Conservation (phyloP, 768 basidiomycete species). For the Podaxis sp. region DNA sequence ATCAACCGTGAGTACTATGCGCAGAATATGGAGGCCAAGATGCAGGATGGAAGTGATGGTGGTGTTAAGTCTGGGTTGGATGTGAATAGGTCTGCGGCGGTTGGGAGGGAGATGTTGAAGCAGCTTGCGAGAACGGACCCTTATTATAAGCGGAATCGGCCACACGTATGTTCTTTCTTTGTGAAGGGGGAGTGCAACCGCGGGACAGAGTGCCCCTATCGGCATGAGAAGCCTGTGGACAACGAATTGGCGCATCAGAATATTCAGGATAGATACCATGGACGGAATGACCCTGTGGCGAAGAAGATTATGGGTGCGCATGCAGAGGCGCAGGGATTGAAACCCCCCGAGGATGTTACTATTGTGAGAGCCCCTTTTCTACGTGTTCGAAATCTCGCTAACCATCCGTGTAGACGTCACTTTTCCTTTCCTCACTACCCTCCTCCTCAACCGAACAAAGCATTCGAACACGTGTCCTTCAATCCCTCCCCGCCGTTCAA, state of each 20-base stretch:
- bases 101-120: constrained; percentile 97
- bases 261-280: constrained; percentile 93
- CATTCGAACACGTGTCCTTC: constrained; percentile 69
- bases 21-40: constrained; percentile 88
- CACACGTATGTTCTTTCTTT: constrained; percentile 94
- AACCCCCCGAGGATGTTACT: constrained; percentile 83
- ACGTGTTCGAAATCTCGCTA: not conserved
- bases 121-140: constrained; percentile 93
- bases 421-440: constrained; percentile 83
- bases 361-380: constrained; percentile 58
- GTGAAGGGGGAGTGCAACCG: constrained; percentile 93
- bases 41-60: constrained; percentile 58
- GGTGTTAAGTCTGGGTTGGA: constrained; percentile 64
- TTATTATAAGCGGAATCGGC: constrained; percentile 94
- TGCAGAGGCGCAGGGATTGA: constrained; percentile 80
- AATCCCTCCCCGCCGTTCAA: constrained; percentile 63
- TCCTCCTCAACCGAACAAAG: constrained; percentile 67
- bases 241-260: constrained; percentile 89
- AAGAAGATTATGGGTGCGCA: constrained; percentile 81
- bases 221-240: constrained; percentile 87
- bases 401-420: constrained; percentile 58
- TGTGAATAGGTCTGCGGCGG: constrained; percentile 63
- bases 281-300: constrained; percentile 91
- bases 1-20: constrained; percentile 96
- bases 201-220: constrained; percentile 91